Conservation (phyloP, 2,329 filamentous ascomycete species). For the Helotiales sp. region DNA sequence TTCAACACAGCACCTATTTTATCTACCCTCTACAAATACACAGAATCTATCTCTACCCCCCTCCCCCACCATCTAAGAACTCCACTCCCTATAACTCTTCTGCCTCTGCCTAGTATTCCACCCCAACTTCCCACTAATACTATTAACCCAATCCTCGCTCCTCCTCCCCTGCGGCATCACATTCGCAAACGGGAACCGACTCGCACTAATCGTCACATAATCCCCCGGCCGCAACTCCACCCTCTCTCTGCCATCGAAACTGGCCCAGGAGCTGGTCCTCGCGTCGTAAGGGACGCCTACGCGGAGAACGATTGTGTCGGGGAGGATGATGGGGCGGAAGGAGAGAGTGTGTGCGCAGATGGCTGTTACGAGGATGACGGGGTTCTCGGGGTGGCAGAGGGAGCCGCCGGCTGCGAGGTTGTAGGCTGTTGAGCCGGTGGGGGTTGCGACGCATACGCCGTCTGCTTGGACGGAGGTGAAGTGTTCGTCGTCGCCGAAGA, state of each 20-base stretch:
- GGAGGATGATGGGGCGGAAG: slow-evolving; percentile 94
- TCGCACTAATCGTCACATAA: slow-evolving; percentile 82
- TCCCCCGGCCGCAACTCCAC: slow-evolving; percentile 76
- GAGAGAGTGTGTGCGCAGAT: slow-evolving; percentile 95
- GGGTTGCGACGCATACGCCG: slow-evolving; percentile 89
- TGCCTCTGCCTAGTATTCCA: slow-evolving; percentile 82
- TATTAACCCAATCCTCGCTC: slow-evolving; percentile 80
- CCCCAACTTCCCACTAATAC: slow-evolving; percentile 74
- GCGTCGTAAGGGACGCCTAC: slow-evolving; percentile 95
- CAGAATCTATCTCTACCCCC: too few relatives aligned
- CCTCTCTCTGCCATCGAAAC: slow-evolving; percentile 91
- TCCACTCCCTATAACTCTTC: slow-evolving; percentile 55
- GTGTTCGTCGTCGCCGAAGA: slow-evolving; percentile 90
- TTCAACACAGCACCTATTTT: too few relatives aligned
- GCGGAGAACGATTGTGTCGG: slow-evolving; percentile 91
- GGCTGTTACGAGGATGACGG: slow-evolving; percentile 89
- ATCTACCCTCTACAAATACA: too few relatives aligned
- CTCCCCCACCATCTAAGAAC: not conserved
- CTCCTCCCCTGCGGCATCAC: slow-evolving; percentile 69
- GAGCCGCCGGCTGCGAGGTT: slow-evolving; percentile 95
- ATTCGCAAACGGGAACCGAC: slow-evolving; percentile 76
- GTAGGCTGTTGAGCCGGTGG: slow-evolving; percentile 92
- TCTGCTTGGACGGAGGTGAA: slow-evolving; percentile 93
- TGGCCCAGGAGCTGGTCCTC: slow-evolving; percentile 90
- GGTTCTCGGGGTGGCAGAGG: slow-evolving; percentile 93